Conservation (phyloP, 2,329 filamentous ascomycete species). For the Capronia epimyces region DNA sequence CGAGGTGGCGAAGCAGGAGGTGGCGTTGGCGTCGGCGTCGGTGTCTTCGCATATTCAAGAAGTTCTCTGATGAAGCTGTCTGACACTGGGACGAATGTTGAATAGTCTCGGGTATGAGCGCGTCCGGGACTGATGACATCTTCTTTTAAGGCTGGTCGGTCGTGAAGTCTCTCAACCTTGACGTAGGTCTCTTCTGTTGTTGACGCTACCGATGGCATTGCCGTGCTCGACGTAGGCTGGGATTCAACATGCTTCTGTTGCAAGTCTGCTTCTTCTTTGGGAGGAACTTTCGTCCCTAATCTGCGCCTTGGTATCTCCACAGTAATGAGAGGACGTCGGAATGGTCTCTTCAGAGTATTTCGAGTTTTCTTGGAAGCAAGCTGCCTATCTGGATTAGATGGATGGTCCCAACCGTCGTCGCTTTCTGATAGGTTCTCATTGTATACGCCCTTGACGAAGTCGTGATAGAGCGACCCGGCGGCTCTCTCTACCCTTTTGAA, state of each 20-base stretch:
- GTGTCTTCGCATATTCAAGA: background rate
- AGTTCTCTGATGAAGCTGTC: background rate
- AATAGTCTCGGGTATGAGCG: too few species aligned
- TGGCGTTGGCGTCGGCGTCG: background rate
- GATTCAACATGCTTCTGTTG: too few species aligned
- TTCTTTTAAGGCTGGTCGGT: too few species aligned
- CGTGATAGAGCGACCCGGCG: background rate
- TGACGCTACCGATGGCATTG: too few species aligned
- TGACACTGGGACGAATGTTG: too few species aligned
- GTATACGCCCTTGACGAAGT: conserved; percentile 9
- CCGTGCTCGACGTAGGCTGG: too few species aligned
- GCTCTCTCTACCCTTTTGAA: background rate
- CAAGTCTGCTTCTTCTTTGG: too few species aligned
- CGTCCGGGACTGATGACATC: too few species aligned
- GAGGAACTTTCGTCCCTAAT: background rate
- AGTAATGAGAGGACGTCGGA: background rate
- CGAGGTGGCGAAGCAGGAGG: background rate
- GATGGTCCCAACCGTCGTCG: background rate
- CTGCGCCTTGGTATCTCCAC: background rate
- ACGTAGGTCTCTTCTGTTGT: too few species aligned
- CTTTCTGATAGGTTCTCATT: background rate
- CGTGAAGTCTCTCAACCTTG: too few species aligned
- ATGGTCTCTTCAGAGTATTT: too few species aligned
- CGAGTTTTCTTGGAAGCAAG: background rate
- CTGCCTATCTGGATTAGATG: background rate